Evolutionary conservation across 1,284 basidiomycete species (phyloP).

Genomic region (Volvariella surrecta): DNA sequence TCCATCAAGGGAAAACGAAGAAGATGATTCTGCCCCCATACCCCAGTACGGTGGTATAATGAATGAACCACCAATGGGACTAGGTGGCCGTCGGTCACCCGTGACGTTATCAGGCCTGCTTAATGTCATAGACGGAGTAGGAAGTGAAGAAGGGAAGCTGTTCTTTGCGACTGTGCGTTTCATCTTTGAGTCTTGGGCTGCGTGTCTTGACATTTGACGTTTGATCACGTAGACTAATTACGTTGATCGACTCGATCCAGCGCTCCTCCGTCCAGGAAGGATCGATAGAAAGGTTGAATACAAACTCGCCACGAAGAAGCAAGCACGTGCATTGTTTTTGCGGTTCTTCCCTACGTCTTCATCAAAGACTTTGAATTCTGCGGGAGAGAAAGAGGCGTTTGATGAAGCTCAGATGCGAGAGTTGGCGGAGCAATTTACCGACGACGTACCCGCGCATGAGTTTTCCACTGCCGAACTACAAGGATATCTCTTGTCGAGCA

Average conservation of each 20-base stretch:
- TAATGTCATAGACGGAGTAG: conserved; percentile 48
- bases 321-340: conserved; percentile 40
- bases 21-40: conserved; percentile 14
- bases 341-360: conserved; percentile 36
- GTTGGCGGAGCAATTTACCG: conserved; percentile 35
- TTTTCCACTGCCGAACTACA: conserved; percentile 54
- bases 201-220: conserved; percentile 1
- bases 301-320: conserved; percentile 33
- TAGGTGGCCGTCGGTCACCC: conserved; percentile 14
- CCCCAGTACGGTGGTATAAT: conserved; percentile 5
- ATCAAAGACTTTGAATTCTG: conserved; percentile 1
- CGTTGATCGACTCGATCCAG: conserved; percentile 42
- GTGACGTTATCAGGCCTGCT: conserved; percentile 44
- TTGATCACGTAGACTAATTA: conserved; percentile 36
- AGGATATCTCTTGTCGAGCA: conserved; percentile 44
- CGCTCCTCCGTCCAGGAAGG: conserved; percentile 41
- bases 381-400: conserved; percentile 10
- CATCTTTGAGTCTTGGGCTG: conserved; percentile 29
- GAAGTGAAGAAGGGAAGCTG: conserved; percentile 45
- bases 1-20: conserved; percentile 32
- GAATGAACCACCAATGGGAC: not conserved
- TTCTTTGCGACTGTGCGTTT: conserved; percentile 41
- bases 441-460: conserved; percentile 33
- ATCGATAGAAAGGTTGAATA: conserved; percentile 45
- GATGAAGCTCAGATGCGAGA: conserved; percentile 6